Conservation (phyloP, 768 basidiomycete species). For the Lactarius sp. region DNA sequence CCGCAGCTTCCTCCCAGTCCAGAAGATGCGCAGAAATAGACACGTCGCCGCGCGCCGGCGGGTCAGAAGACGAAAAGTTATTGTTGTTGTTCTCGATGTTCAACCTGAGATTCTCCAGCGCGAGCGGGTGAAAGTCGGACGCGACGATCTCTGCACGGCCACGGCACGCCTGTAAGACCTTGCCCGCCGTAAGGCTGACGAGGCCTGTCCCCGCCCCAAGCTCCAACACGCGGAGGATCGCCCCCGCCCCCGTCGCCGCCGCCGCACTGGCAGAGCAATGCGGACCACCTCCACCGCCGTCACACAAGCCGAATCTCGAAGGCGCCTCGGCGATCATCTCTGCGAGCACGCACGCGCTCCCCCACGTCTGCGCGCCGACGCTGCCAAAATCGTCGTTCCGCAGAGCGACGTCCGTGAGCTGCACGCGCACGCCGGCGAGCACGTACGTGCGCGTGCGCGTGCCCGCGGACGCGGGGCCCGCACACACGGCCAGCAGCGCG, state of each 20-base stretch:
- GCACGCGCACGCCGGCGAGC: constrained; percentile 42
- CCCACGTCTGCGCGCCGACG: constrained; percentile 88
- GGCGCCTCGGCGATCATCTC: constrained; percentile 65
- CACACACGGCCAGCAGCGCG: constrained; percentile 56
- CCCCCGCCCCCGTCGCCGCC: not conserved
- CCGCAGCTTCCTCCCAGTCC: constrained; percentile 38
- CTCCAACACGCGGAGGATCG: constrained; percentile 42
- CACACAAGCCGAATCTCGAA: constrained; percentile 41
- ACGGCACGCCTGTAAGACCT: constrained; percentile 27
- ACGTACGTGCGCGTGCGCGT: constrained; percentile 47
- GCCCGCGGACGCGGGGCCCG: constrained; percentile 62
- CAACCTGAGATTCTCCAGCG: constrained; percentile 42
- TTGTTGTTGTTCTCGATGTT: constrained; percentile 39
- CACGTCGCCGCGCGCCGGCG: not conserved
- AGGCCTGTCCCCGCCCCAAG: constrained; percentile 57
- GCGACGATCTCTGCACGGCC: constrained; percentile 33
- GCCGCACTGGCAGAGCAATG: not conserved
- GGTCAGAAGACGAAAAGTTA: no score
- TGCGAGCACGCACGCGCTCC: constrained; percentile 74
- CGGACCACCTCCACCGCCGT: not conserved
- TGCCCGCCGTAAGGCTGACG: constrained; percentile 41
- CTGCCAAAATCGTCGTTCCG: constrained; percentile 64
- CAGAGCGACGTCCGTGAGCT: constrained; percentile 63
- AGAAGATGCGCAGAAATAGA: constrained; percentile 32
- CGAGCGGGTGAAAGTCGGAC: constrained; percentile 47